phyloP scores from a whole-genome alignment of 768 basidiomycete species.

The Lentinula detonsa region DNA sequence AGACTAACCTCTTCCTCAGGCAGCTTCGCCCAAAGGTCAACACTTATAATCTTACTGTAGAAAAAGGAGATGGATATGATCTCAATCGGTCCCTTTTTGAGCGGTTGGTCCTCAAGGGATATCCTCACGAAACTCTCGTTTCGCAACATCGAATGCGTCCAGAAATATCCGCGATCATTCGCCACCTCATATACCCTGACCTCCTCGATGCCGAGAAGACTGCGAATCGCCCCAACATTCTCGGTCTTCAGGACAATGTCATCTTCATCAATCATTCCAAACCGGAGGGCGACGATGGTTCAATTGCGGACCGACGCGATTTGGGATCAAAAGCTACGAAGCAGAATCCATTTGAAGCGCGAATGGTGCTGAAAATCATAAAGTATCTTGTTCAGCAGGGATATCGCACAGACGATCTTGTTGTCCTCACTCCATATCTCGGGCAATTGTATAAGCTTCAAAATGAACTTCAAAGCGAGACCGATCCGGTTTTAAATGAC shows the following conservation, averaged over 20 bases:
- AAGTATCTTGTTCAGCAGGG: constrained; percentile 65
- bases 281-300: constrained; percentile 42
- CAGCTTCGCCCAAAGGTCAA: constrained; percentile 72
- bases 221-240: constrained; percentile 39
- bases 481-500: constrained; percentile 59
- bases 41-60: constrained; percentile 56
- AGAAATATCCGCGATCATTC: constrained; percentile 59
- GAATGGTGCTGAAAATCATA: constrained; percentile 62
- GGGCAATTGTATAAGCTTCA: constrained; percentile 55
- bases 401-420: constrained; percentile 53
- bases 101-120: constrained; percentile 54
- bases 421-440: constrained; percentile 64
- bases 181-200: constrained; percentile 59
- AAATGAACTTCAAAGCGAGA: constrained; percentile 34
- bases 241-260: constrained; percentile 51
- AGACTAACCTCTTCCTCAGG: constrained; percentile 23
- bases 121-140: constrained; percentile 51
- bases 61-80: constrained; percentile 63
- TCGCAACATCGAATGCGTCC: constrained; percentile 73
- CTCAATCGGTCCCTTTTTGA: constrained; percentile 67
- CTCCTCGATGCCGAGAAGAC: constrained; percentile 52
- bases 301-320: constrained; percentile 41
- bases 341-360: constrained; percentile 51
- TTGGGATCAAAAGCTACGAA: constrained; percentile 47
- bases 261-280: constrained; percentile 55